Base-by-base conservation (phyloP, 371 early-diverging fungal genomes). In the Funneliformis caledonium region DNA sequence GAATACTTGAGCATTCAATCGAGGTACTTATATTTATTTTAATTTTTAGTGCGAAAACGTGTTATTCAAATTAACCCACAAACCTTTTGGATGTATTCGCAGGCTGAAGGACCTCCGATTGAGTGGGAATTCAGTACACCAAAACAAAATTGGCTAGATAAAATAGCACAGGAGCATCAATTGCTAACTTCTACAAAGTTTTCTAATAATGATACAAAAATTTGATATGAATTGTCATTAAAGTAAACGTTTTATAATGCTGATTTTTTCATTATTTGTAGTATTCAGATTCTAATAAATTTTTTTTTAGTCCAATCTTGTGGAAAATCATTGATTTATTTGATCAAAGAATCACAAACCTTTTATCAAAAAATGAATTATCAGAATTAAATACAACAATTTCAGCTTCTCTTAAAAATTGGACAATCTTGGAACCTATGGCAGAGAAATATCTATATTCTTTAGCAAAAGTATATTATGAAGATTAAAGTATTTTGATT, bases 81-180 rank as follows among this genome's bases (percentile, higher is more conserved):
- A 4, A 45, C 8, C 8, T 45, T 45, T 45, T 26, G 43, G 8
- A 45, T 14, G 45, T 70, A 45, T 45, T 0, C 45, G 26, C 0
- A 26, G 26, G 0, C 26, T 26, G 26, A 26, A 26, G 26, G 47
- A 70, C 22, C 47, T 45, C 31, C 12, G 8, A n/a, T 73, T 56
- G 59, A 73, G 56, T 73, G 59, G 56, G 26, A 73, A 14, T 73
- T 73, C 33, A 56, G 33, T 73, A 33, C 59, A 26, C 56, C 12
- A 31, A 59, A 73, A 73, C 74, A 31, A 73, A 73, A 14, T 73
- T 73, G 59, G 74, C 1, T 73, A 14, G 74, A 73, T 67, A 73
- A 73, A 73, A 56, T 73, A 73, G 2, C 74, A 22, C 60, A 73
- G 2, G 59, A 73, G 59, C 74, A 31, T 33, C 33, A 73, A 56